Evolutionary conservation across 345 rosid genomes (phyloP), one percentile per base, ranked within the genome.

Genomic region (Arabis hirsuta): DNA sequence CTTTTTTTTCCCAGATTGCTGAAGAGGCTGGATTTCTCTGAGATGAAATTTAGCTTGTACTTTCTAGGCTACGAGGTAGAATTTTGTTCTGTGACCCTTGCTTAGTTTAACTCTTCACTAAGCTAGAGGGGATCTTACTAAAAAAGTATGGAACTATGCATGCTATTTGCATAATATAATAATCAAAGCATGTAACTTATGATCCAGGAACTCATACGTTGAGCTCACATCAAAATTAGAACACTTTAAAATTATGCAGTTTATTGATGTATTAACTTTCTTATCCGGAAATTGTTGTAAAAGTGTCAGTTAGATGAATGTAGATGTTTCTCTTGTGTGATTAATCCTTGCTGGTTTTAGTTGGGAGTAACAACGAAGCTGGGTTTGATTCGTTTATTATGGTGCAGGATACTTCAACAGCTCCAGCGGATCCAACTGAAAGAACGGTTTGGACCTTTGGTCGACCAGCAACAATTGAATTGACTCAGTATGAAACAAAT

Each of bases 11-110:
- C 64, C 77, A 91, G 96, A 83, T 73, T 94, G 79, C 87, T 94
- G 12, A 94, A 91, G 91, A 85, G 96, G 79, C 67, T 94, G 67
- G 96, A 91, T 80, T 87, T 91, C 69, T 83, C 97, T 2, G 98
- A 91, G 50, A 87, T 84, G 96, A 89, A 91, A 83, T 94, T 94
- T 71, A 85, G 89, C 79, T 77, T 91, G 80, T 94, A 91, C 74
- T 94, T 94, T 76, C 14, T 89, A 77, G 97, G 99, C 60, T 94
- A 85, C 56, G 96, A 89, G 97, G 99, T 95, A 80, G 63, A 67
- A n/a, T 12, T 42, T 48, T 48, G 51, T n/a, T 69, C 24, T 42
- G 31, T 47, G 10, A 36, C 38, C 44, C 51, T 50, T 51, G 1
- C 26, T 72, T 52, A 16, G 51, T 32, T 62, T 14, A 24, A 8